Conservation (phyloP, 2,329 filamentous ascomycete species). For the Zymoseptoria passerinii region DNA sequence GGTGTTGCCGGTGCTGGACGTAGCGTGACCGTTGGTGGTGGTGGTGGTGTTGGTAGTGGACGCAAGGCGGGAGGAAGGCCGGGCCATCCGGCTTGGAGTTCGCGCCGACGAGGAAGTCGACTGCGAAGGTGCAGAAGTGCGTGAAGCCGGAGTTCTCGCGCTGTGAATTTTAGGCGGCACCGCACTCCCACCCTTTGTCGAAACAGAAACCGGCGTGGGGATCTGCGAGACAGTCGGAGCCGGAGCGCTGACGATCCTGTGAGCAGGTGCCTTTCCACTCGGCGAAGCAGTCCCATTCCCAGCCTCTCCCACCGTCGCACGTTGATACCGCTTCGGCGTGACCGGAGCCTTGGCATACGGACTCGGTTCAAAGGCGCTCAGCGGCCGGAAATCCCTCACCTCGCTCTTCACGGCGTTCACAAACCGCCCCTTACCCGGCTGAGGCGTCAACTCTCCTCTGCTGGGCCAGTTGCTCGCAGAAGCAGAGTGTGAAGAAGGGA, state of each 20-base stretch:
- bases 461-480: slow-evolving; percentile 8
- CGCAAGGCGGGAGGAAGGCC: neutral
- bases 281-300: too few relatives aligned
- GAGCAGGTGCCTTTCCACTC: neutral
- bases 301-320: neutral
- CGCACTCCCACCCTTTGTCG: neutral
- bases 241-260: slow-evolving; percentile 9
- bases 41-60: too few relatives aligned
- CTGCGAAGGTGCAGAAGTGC: neutral
- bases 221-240: slow-evolving; percentile 12
- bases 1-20: neutral
- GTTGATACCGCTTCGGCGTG: slow-evolving; percentile 21
- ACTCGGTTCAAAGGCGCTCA: slow-evolving; percentile 28
- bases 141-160: neutral
- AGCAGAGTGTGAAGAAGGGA: slow-evolving; percentile 1
- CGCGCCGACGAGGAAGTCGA: neutral
- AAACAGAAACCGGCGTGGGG: slow-evolving; percentile 13
- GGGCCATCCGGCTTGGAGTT: neutral
- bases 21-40: neutral
- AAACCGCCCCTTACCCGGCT: slow-evolving; percentile 22
- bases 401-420: slow-evolving; percentile 13
- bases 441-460: slow-evolving; percentile 12
- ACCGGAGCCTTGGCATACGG: slow-evolving; percentile 27
- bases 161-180: neutral
- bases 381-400: slow-evolving; percentile 25